A percentile compares a stretch with the other conserved stretches of the same genome.
Conservation (phyloP, 768 basidiomycete genomes). For the Hypholoma sublateritium region DNA sequence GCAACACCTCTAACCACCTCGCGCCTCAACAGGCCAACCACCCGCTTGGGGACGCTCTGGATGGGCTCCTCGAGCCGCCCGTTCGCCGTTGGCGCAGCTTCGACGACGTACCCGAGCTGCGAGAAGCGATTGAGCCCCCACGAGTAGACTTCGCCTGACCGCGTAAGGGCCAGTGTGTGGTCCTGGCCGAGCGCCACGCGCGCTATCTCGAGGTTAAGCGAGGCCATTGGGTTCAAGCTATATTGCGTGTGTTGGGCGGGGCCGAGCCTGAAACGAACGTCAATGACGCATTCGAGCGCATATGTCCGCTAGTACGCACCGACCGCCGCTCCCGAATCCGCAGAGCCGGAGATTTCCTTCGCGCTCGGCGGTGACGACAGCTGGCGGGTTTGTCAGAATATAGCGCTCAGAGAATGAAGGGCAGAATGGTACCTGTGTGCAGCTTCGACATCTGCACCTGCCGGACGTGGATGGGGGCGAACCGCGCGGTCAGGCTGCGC, state of each 20-base stretch:
- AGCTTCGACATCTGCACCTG: conserved; percentile 83
- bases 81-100: conserved; percentile 38
- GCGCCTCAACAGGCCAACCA: conserved; percentile 74
- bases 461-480: conserved; percentile 61
- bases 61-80: conserved; percentile 67
- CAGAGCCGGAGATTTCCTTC: conserved; percentile 79
- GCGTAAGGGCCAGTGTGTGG: conserved; percentile 87
- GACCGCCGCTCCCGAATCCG: conserved; percentile 87
- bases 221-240: conserved; percentile 57
- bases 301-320: conserved; percentile 42
- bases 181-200: conserved; percentile 89
- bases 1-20: conserved; percentile 80
- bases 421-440: conserved; percentile 63
- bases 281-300: not conserved
- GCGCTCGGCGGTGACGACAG: conserved; percentile 69
- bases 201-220: conserved; percentile 55
- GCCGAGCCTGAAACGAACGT: conserved; percentile 55
- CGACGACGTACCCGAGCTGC: conserved; percentile 86
- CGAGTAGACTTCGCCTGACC: conserved; percentile 77
- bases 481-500: conserved; percentile 42
- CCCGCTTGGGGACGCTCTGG: conserved; percentile 73
- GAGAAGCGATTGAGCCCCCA: conserved; percentile 92
- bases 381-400: conserved; percentile 21
- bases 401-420: not conserved
- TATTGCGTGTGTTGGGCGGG: conserved; percentile 79